Evolutionary conservation across 495 filamentous ascomycete species (phyloP).

Genomic region (Jackrogersella minutella): DNA sequence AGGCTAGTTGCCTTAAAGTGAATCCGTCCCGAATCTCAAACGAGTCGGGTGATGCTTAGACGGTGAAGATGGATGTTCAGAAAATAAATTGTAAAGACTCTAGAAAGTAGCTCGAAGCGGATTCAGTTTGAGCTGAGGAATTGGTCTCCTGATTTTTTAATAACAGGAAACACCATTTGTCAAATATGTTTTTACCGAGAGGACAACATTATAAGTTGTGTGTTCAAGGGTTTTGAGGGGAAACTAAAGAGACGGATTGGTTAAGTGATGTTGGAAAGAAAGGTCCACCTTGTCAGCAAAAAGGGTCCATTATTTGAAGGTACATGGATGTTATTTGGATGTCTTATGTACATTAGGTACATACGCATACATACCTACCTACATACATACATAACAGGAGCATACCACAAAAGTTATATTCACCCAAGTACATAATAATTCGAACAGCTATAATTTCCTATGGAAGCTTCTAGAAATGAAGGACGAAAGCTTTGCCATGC

Average conservation of each 20-base stretch:
- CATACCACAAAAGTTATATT: not conserved
- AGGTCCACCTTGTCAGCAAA: not conserved
- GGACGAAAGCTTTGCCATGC: too few relatives aligned
- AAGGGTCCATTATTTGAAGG: slow-evolving; percentile 1
- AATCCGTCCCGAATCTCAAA: not conserved
- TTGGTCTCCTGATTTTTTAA: too few relatives aligned
- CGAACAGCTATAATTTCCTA: not conserved
- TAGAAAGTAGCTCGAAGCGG: not conserved
- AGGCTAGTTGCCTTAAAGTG: not conserved
- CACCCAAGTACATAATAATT: not conserved
- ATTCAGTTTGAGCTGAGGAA: not conserved
- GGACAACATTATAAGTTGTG: not conserved
- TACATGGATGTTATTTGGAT: not conserved
- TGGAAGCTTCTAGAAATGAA: too few relatives aligned
- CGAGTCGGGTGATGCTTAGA: not conserved
- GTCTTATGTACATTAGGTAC: too few relatives aligned
- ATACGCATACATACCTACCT: too few relatives aligned
- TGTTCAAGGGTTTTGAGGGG: too few relatives aligned
- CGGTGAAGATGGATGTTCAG: not conserved
- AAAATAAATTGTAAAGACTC: not conserved
- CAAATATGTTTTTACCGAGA: too few relatives aligned
- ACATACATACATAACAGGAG: not conserved
- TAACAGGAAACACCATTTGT: too few relatives aligned
- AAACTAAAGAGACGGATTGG: not conserved
- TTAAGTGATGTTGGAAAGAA: not conserved